These are phyloP conservation scores for Talaromyces nanjingensis DNA, from an alignment of 495 filamentous ascomycete species.

Conservation along the genomic window DNA sequence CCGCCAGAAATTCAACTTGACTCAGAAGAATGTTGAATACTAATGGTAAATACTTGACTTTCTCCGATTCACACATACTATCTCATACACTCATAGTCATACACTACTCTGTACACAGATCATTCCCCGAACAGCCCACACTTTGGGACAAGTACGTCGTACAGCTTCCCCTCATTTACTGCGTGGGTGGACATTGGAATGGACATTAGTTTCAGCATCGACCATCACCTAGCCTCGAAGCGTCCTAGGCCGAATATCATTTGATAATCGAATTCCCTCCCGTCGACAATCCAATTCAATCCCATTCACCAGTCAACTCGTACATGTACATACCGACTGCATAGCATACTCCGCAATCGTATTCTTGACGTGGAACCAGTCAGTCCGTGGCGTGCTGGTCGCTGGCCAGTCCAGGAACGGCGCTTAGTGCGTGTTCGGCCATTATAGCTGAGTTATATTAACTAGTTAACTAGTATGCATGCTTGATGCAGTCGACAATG, in stretches of 20 bases:
- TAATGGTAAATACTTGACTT: background rate
- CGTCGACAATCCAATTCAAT: background rate
- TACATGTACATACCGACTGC: background rate
- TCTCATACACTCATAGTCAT: no score
- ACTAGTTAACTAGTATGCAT: background rate
- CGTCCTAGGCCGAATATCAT: background rate
- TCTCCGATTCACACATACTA: no score
- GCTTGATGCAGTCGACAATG: background rate
- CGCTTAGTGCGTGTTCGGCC: background rate
- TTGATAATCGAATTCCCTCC: no score
- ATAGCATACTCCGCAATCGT: no score
- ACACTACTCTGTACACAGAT: background rate
- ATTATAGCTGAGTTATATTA: background rate
- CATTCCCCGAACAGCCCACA: background rate
- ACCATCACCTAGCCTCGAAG: background rate
- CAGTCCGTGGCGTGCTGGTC: background rate
- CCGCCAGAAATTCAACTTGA: constrained; percentile 7
- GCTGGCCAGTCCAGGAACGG: background rate
- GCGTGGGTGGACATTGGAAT: background rate
- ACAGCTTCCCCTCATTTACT: constrained; percentile 1
- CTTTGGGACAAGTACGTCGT: background rate
- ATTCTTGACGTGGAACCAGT: background rate
- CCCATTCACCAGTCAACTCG: background rate
- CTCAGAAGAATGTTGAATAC: no score
- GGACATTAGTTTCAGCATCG: background rate